Evolutionary conservation across 2,329 filamentous ascomycete species (phyloP), one percentile per base, ranked within the genome.

Genomic region (Scytalidium lignicola): DNA sequence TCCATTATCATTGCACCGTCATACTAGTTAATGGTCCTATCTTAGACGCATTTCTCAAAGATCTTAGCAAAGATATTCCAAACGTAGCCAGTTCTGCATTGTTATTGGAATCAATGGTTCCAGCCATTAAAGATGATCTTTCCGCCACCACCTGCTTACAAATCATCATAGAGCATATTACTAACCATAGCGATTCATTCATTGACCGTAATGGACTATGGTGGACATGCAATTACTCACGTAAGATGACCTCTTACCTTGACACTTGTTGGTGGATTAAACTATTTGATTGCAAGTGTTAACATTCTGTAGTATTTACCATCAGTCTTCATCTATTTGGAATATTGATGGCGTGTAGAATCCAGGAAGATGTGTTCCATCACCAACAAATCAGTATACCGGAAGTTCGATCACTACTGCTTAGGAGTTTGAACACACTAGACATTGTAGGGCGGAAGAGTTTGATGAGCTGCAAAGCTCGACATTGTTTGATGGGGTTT

Each of bases 191-290:
- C 3, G 55, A 50, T 5, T 23, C 42, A 2, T 65, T 64, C 41
- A 46, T 63, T 20, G 56, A 53, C 28, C 20, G 49, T 13, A 64
- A 65, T 42, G 61, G 59, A 1, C 50, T 58, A 13, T 65, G 63
- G 63, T 65, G 63, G 63, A 54, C 57, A n/a, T 63, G 60, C 46
- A 65, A 65, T 44, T 65, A 63, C 40, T 58, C 55, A 48, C 54
- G 62, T 64, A 54, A 44, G 32, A 37, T 37, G 15, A 5, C 32
- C 15, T 37, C 5, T 7, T 37, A 13, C 4, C 12, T 15, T 37
- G 5, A 37, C 7, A 37, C 7, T 13, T 37, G 32, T n/a, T 28
- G 5, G 61, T 55, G 15, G 9, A 17, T 23, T 42, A 32, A 18
- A 3, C 26, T 12, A 26, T 26, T 2, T 17, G 20, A 13, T 47